These are phyloP conservation scores for Mycena indigotica DNA, from an alignment of 768 basidiomycete species.

Conservation along the genomic window DNA sequence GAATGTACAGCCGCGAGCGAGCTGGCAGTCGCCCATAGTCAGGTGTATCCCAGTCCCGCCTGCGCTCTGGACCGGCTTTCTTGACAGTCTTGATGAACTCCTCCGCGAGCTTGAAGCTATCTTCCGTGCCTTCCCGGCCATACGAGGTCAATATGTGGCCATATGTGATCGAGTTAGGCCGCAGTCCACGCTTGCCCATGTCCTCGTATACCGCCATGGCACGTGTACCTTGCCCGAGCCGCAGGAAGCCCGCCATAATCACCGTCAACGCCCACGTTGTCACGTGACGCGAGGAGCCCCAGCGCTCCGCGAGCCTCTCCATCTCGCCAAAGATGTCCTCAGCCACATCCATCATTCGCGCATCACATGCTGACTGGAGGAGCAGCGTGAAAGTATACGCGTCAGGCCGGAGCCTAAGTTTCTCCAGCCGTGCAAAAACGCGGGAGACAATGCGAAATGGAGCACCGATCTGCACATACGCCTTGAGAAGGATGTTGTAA, in stretches of 20 bases:
- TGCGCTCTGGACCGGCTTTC: slow-evolving; percentile 36
- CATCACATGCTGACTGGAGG: slow-evolving; percentile 81
- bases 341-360: slow-evolving; percentile 64
- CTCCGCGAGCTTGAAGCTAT: slow-evolving; percentile 62
- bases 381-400: slow-evolving; percentile 68
- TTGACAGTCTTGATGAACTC: slow-evolving; percentile 58
- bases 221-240: slow-evolving; percentile 46
- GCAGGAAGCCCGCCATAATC: slow-evolving; percentile 74
- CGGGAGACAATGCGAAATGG: slow-evolving; percentile 66
- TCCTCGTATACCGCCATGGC: slow-evolving; percentile 72
- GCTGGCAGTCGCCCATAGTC: slow-evolving; percentile 43
- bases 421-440: slow-evolving; percentile 60
- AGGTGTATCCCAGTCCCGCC: slow-evolving; percentile 42
- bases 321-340: slow-evolving; percentile 69
- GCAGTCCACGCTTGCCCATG: slow-evolving; percentile 66
- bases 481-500: slow-evolving; percentile 81
- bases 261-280: slow-evolving; percentile 70
- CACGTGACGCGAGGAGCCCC: slow-evolving; percentile 43
- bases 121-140: slow-evolving; percentile 47
- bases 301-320: slow-evolving; percentile 46
- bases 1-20: slow-evolving; percentile 59
- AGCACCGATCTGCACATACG: slow-evolving; percentile 78
- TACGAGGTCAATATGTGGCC: slow-evolving; percentile 67
- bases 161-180: slow-evolving; percentile 71
- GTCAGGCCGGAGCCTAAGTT: slow-evolving; percentile 57